These are phyloP conservation scores for Cyathus striatus DNA, from an alignment of 768 basidiomycete genomes.

Conservation along the genomic window DNA sequence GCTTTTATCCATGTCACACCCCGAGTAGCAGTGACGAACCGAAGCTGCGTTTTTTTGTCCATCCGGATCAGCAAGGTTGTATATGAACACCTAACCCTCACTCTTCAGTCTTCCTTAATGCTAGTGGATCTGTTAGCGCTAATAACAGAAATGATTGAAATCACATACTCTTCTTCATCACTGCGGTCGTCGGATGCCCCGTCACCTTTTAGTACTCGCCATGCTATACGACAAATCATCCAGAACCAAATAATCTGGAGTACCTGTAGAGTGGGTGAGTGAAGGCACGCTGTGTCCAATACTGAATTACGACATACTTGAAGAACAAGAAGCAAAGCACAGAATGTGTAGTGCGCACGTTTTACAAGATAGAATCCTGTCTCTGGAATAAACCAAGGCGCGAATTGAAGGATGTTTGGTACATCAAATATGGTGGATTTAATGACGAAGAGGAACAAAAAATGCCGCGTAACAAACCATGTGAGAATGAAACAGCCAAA, in stretches of 20 bases:
- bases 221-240: constrained; percentile 83
- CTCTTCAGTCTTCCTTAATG: no score
- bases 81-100: no score
- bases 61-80: no score
- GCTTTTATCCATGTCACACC: no score
- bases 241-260: constrained; percentile 81
- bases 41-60: no score
- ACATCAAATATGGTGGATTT: constrained; percentile 51
- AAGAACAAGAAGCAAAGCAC: constrained; percentile 46
- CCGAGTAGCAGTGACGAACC: no score
- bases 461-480: constrained; percentile 88
- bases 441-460: constrained; percentile 74
- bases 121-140: no score
- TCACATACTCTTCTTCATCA: constrained; percentile 67
- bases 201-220: constrained; percentile 64
- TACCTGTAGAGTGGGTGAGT: constrained; percentile 30
- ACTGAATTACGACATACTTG: constrained; percentile 41
- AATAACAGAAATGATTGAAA: constrained; percentile 4
- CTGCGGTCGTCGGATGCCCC: constrained; percentile 83
- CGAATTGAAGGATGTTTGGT: constrained; percentile 41
- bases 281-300: neutral
- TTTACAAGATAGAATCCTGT: constrained; percentile 52
- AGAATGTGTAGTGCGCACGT: constrained; percentile 42
- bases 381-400: constrained; percentile 49
- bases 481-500: constrained; percentile 84